Evolutionary conservation across 2,329 filamentous ascomycete species (phyloP), one percentile per base, ranked within the genome.

Genomic region (Hymenoscyphus infarciens): DNA sequence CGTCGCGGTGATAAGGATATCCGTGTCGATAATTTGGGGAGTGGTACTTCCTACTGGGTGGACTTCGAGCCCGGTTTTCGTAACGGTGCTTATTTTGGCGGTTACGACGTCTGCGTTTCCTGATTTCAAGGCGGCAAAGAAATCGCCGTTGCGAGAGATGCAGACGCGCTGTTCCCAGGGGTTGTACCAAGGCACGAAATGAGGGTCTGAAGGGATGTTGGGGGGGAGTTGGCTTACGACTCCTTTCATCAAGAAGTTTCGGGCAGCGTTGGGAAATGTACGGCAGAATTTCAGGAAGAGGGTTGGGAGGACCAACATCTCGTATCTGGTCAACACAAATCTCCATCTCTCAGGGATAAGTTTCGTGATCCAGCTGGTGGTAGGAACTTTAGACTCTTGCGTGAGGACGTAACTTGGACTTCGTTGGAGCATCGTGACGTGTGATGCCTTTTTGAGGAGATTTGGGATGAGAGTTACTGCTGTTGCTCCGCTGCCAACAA

Each of bases 381-480:
- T 53, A 1, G 65, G 64, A 52, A 68, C 63, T 4, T 66, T 62
- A 31, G 1, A 85, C 68, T 15, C 66, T 2, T 63, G 45, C 10
- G 82, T 77, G 55, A 89, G 68, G 61, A 93, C 81, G 70, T 91
- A 93, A 0, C 82, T 83, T 0, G 91, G 91, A 56, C 87, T 91
- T 62, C 92, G 85, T 76, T 96, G 91, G 2, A 96, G 81, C 84
- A 94, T 91, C 1, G 90, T 94, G 35, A 92, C 85, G 16, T 83
- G 82, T 5, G 76, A 77, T 5, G 89, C 89, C 52, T 88, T 77
- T 0, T 86, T 84, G 54, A 96, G 76, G 55, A 81, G 83, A 54
- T 19, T 54, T 0, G 91, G 91, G 2, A 96, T 74, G 0, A 96
- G 80, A 0, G 91, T 95, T 56, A 94, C 77, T 5, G 91, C 88